Evolutionary conservation across 805 yeast genomes (phyloP), one percentile per base, ranked within the genome.

Genomic region (Ogataea pilisensis): DNA sequence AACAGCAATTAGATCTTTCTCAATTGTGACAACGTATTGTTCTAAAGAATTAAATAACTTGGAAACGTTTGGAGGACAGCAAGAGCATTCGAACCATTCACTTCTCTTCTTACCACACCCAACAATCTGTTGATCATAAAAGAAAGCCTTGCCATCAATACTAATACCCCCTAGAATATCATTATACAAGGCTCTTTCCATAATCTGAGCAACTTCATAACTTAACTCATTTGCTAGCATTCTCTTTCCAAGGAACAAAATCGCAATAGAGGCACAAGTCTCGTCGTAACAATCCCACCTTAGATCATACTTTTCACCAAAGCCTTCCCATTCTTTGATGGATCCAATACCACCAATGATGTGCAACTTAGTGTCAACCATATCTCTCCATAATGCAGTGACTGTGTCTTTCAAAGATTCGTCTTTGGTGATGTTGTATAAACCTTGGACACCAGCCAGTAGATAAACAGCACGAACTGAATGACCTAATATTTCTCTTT

Each of bases 21-120:
- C 33, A 5, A 34, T 34, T 2, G 39, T 34, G 3, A 43, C 20
- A 9, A 50, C 45, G 31, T 53, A 53, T 26, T 44, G 47, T 31
- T 55, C 58, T 22, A 56, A 41, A 34, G 49, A 45, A 38, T 44
- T 50, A 44, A 56, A 48, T 14, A 54, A 35, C 19, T 55, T 49
- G 2, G 59, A 46, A 22, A 53, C 55, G 34, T 56, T 56, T 21
- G 60, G 60, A 9, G 61, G 61, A 39, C 61, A 56, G 39, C 61
- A 56, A 14, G 52, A 41, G 35, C 42, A 32, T 17, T 18, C 38
- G 31, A 56, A 56, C 60, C 59, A 56, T 13, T 39, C 43, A 30
- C 45, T 44, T 36, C 61, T 41, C 26, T 41, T 37, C 7, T 33
- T 39, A 3, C 42, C 50, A 4, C 21, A 17, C 1, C 57, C 56